Evolutionary conservation across 2,329 filamentous ascomycete genomes (phyloP).

Genomic region (Seiridium cupressi): DNA sequence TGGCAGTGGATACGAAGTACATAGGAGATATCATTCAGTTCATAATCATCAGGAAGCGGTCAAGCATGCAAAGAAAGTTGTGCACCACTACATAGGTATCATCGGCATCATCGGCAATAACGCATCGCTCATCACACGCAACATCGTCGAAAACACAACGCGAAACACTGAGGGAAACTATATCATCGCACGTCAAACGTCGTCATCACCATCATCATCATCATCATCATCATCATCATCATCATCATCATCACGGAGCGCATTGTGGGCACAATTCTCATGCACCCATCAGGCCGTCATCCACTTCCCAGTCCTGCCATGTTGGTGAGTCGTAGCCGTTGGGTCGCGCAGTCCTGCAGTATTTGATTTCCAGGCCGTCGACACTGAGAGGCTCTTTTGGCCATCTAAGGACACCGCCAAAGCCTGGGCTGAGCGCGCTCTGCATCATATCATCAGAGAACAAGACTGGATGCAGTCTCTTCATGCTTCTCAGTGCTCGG

Average conservation of each 20-base stretch:
- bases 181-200: too few relatives aligned
- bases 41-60: too few relatives aligned
- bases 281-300: conserved; percentile 32
- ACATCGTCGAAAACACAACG: too few relatives aligned
- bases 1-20: too few relatives aligned
- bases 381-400: conserved; percentile 43
- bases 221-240: too few relatives aligned
- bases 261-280: neutral
- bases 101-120: too few relatives aligned
- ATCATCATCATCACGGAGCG: neutral
- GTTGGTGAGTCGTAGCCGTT: conserved; percentile 57
- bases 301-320: conserved; percentile 51
- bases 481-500: conserved; percentile 51
- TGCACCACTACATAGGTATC: too few relatives aligned
- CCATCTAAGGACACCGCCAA: conserved; percentile 38
- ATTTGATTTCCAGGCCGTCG: conserved; percentile 42
- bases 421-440: conserved; percentile 27
- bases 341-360: conserved; percentile 39
- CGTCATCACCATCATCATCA: too few relatives aligned
- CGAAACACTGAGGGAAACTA: too few relatives aligned
- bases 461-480: conserved; percentile 31
- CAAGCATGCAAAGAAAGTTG: too few relatives aligned
- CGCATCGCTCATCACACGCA: too few relatives aligned
- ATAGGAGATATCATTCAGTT: too few relatives aligned
- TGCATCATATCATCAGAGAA: conserved; percentile 27